Evolutionary conservation across 371 early-diverging fungal genomes (phyloP).

Genomic region (Lichtheimia corymbifera): DNA sequence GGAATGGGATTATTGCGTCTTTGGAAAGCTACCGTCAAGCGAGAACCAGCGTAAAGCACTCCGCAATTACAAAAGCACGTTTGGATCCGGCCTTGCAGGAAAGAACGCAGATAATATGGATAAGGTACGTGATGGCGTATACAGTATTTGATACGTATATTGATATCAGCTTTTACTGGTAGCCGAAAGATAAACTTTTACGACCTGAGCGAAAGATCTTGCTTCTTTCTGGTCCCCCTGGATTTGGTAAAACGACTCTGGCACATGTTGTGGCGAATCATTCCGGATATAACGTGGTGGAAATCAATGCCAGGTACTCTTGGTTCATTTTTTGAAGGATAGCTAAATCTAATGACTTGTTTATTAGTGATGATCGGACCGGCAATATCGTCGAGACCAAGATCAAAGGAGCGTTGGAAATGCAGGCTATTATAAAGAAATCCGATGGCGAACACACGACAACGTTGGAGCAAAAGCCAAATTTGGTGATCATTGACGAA

Average conservation of each 20-base stretch:
- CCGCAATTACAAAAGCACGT: slow-evolving; percentile 28
- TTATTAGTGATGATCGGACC: slow-evolving; percentile 90
- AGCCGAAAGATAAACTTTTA: slow-evolving; percentile 50
- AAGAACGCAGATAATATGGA: slow-evolving; percentile 9
- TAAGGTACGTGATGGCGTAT: background rate
- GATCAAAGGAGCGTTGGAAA: slow-evolving; percentile 76
- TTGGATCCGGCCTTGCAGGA: slow-evolving; percentile 17
- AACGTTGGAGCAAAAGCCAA: slow-evolving; percentile 65
- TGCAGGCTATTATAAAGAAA: slow-evolving; percentile 65
- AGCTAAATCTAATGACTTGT: background rate
- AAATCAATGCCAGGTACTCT: slow-evolving; percentile 96
- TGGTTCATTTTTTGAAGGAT: background rate
- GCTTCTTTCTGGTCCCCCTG: slow-evolving; percentile 96
- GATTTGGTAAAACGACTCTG: slow-evolving; percentile 98
- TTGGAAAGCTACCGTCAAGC: slow-evolving; percentile 47
- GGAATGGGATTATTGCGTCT: slow-evolving; percentile 96
- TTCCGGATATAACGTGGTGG: slow-evolving; percentile 90
- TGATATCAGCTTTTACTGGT: background rate
- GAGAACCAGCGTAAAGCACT: slow-evolving; percentile 35
- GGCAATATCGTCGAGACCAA: slow-evolving; percentile 71
- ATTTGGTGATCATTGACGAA: slow-evolving; percentile 92
- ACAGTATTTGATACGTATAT: too few relatives aligned
- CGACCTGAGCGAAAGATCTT: slow-evolving; percentile 80
- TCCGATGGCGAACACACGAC: slow-evolving; percentile 14
- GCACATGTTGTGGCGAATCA: slow-evolving; percentile 93